Conservation (phyloP, 2,329 filamentous ascomycete genomes). For the Drechslerella coelobrocha region DNA sequence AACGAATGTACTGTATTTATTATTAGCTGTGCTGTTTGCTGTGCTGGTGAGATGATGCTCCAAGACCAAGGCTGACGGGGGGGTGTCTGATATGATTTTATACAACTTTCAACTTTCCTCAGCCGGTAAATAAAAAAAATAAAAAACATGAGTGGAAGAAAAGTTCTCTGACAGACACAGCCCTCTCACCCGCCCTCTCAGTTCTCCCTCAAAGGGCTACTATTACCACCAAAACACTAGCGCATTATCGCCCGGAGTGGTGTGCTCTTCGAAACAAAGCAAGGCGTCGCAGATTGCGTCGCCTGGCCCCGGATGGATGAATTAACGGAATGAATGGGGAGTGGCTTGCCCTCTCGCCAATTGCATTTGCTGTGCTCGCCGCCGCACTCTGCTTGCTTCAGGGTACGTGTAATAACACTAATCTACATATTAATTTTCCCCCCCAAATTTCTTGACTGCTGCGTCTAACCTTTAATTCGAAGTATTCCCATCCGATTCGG, state of each 20-base stretch:
- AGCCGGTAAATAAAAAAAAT: too few species aligned
- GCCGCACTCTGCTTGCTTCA: not conserved
- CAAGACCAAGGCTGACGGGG: not conserved
- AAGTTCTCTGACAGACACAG: slow-evolving; percentile 7
- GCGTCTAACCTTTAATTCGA: slow-evolving; percentile 4
- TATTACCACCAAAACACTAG: slow-evolving; percentile 26
- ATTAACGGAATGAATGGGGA: slow-evolving; percentile 14
- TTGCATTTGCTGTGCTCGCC: too few species aligned
- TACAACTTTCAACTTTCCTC: not conserved
- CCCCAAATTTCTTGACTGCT: not conserved
- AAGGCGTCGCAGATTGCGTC: slow-evolving; percentile 44
- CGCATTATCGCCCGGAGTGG: slow-evolving; percentile 12
- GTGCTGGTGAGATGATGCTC: slow-evolving; percentile 1
- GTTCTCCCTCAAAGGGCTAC: not conserved
- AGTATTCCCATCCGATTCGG: too few species aligned
- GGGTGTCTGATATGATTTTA: slow-evolving; percentile 2
- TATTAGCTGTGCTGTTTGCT: not conserved
- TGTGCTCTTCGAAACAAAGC: slow-evolving; percentile 49
- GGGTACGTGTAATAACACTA: not conserved
- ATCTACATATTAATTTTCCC: not conserved
- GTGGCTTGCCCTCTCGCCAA: slow-evolving; percentile 1
- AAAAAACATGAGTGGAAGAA: not conserved
- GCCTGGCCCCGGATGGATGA: slow-evolving; percentile 18
- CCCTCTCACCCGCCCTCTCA: not conserved
- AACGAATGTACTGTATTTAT: too few species aligned